Base-by-base conservation (phyloP, 345 rosid species). In the Lepidium aucheri region DNA sequence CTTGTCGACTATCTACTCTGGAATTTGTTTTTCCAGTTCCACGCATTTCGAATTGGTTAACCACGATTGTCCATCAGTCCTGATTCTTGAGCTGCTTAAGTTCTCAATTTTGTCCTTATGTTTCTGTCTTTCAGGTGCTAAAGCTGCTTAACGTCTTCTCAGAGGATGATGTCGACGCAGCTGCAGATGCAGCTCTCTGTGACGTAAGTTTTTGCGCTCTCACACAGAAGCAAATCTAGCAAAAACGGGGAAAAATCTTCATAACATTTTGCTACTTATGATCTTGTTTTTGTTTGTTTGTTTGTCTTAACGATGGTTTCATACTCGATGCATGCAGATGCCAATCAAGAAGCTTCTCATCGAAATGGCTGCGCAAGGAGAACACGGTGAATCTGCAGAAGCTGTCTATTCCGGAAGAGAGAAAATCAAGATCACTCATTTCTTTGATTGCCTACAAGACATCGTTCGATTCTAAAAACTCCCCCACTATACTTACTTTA, bases 321-420 rank as follows among this genome's bases (percentile, higher is more conserved):
- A 12, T 34, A 36, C 16, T 10, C 39, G 6, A 16, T 4, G 0
- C 3, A 8, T 0, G 16, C 62, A 66, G 76, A 77, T 75, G 82
- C 82, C 84, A 52, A 80, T 91, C 83, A 82, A 91, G 83, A 87
- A 91, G 84, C 83, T 91, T 28, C 65, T 88, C 77, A 68, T 91
- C 18, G 97, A 94, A 71, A 94, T 94, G 99, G 99, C 97, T 12
- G 99, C 90, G 14, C 96, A 91, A 62, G 95, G 99, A 45, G 90
- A 85, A 69, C 72, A 52, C 2, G 97, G 96, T 44, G 95, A 91
- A 41, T 72, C 86, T 5, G 83, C 95, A 0, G 96, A 88, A 72
- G 88, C 91, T 10, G 82, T 87, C 65, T 91, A 67, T 76, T 74
- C 82, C 0, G 96, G 99, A 0, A 70, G 17, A 70, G 83, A 85